These are phyloP conservation scores for Thalassiosira mediterranea DNA, from an alignment of 352 stramenopile genomes.

Conservation along the genomic window DNA sequence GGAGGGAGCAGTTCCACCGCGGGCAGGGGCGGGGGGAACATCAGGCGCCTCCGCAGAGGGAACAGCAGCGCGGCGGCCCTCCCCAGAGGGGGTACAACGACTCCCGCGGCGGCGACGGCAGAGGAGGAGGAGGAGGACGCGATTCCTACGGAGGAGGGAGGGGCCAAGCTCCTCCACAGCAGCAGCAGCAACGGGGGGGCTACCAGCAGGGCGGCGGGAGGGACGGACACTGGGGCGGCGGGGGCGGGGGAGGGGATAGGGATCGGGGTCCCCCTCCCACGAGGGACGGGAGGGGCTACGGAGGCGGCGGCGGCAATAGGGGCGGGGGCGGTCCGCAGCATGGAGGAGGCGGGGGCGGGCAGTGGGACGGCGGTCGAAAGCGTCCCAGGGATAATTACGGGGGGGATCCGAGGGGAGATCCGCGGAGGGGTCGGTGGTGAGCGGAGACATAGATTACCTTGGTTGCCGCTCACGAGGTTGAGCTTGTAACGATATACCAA, in stretches of 20 bases:
- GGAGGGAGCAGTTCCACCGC: too few species aligned
- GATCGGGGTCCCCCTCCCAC: slow-evolving; percentile 4
- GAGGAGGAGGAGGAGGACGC: slow-evolving; percentile 13
- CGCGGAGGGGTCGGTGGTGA: slow-evolving; percentile 31
- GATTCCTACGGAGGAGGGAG: slow-evolving; percentile 7
- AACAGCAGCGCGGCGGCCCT: too few species aligned
- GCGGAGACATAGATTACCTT: too few species aligned
- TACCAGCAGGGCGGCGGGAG: neutral
- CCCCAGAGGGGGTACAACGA: too few species aligned
- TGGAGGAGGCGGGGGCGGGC: slow-evolving; percentile 10
- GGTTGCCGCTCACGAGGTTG: too few species aligned
- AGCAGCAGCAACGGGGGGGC: neutral
- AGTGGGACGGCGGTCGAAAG: slow-evolving; percentile 33
- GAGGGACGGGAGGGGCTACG: slow-evolving; percentile 1
- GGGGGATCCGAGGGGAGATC: slow-evolving; percentile 30
- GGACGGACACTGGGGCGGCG: too few species aligned
- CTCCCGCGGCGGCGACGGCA: slow-evolving; percentile 8
- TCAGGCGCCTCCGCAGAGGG: too few species aligned
- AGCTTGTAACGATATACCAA: too few species aligned
- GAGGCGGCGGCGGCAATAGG: slow-evolving; percentile 14
- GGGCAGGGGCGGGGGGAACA: neutral
- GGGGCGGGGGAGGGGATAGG: too few species aligned
- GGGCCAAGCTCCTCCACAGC: neutral
- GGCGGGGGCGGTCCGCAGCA: slow-evolving; percentile 1
- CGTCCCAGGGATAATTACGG: slow-evolving; percentile 35